Evolutionary conservation across 2,329 filamentous ascomycete species (phyloP).

Genomic region (Ceratocystis lukuohia): DNA sequence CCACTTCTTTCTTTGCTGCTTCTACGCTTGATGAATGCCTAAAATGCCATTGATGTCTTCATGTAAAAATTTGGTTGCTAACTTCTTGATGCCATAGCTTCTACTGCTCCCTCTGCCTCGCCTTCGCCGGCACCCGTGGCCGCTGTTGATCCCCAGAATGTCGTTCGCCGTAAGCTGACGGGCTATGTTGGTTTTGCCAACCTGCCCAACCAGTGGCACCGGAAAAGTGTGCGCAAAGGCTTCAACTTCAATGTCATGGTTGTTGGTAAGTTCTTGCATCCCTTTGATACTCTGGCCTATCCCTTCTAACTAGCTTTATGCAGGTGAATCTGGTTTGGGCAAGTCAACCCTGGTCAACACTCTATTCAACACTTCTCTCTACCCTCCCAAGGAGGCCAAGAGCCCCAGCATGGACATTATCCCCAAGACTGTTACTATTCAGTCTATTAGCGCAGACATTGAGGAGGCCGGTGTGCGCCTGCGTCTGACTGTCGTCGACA

Average conservation of each 20-base stretch:
- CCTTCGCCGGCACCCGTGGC: slow-evolving; percentile 25
- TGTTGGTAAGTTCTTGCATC: slow-evolving; percentile 59
- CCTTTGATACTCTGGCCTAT: background rate
- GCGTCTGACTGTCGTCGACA: slow-evolving; percentile 91
- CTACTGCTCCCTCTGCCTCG: slow-evolving; percentile 9
- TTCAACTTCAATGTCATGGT: slow-evolving; percentile 99
- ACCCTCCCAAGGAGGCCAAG: slow-evolving; percentile 97
- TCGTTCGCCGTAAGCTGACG: slow-evolving; percentile 94
- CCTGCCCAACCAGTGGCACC: slow-evolving; percentile 98
- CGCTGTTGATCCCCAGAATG: slow-evolving; percentile 68
- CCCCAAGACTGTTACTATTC: slow-evolving; percentile 91
- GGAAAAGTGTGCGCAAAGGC: slow-evolving; percentile 98
- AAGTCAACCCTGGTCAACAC: slow-evolving; percentile 99
- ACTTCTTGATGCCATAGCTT: slow-evolving; percentile 9
- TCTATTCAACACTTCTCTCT: slow-evolving; percentile 97
- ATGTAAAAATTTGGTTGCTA: background rate
- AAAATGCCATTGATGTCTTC: background rate
- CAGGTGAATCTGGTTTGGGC: slow-evolving; percentile 96
- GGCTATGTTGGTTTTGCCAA: slow-evolving; percentile 99
- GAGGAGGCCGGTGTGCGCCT: slow-evolving; percentile 97
- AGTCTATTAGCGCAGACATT: slow-evolving; percentile 91
- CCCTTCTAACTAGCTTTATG: slow-evolving; percentile 1
- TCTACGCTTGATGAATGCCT: background rate
- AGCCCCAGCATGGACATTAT: slow-evolving; percentile 94
- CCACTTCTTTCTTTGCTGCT: background rate